These are phyloP conservation scores for Desmodesmus armatus DNA, from an alignment of 139 green algal genomes.

Conservation along the genomic window DNA sequence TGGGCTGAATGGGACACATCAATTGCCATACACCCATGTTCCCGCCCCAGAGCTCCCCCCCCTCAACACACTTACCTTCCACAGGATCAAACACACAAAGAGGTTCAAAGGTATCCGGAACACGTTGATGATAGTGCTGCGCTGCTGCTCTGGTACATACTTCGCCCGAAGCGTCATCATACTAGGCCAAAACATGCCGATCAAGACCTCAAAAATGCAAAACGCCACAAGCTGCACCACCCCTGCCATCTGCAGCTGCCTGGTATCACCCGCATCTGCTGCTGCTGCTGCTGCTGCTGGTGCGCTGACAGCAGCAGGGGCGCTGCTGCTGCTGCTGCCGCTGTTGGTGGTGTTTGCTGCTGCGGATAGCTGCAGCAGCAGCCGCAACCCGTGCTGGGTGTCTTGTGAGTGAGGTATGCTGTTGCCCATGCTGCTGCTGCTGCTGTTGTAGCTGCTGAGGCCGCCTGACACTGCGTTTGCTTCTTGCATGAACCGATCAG, in stretches of 20 bases:
- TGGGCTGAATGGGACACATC: too few species aligned
- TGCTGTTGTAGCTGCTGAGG: background rate
- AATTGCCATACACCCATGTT: too few species aligned
- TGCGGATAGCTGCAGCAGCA: background rate
- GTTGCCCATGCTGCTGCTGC: too few species aligned
- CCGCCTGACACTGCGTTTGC: background rate
- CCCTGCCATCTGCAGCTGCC: conserved; percentile 61
- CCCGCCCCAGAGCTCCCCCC: too few species aligned
- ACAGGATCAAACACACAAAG: conserved; percentile 96
- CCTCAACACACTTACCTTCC: conserved; percentile 30
- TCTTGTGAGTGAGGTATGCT: too few species aligned
- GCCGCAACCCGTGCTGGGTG: too few species aligned
- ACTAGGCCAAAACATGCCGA: conserved; percentile 95
- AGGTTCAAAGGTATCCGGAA: conserved; percentile 98
- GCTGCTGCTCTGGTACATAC: conserved; percentile 95
- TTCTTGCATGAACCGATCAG: background rate
- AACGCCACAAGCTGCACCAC: conserved; percentile 92
- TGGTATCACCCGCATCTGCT: background rate
- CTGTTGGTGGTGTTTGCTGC: conserved; percentile 10
- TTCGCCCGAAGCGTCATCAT: conserved; percentile 96
- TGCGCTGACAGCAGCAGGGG: background rate
- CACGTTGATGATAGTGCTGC: conserved; percentile 98
- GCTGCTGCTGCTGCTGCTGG: conserved; percentile 11
- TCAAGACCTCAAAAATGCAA: conserved; percentile 91
- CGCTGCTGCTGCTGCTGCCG: conserved; percentile 4